Conservation (phyloP, 176 grass and related monocot species). For the Alloteropsis semialata region DNA sequence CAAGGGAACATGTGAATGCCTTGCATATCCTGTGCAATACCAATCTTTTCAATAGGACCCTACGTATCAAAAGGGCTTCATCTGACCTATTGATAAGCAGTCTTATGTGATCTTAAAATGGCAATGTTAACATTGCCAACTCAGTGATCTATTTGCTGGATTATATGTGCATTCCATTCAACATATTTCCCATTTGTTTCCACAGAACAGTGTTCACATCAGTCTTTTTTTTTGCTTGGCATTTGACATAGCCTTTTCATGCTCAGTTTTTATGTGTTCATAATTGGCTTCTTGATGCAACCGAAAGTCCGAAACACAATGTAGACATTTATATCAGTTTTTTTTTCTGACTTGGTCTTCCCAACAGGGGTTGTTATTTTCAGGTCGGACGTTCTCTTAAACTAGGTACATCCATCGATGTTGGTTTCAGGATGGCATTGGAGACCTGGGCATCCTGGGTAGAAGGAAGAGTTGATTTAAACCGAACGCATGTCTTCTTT, state of each 20-base stretch:
- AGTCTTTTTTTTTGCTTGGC: not conserved
- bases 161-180: not conserved
- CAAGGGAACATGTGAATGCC: not conserved
- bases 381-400: constrained; percentile 67
- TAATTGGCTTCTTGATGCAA: not conserved
- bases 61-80: not conserved
- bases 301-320: not conserved
- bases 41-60: not conserved
- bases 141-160: not conserved
- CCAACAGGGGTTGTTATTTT: constrained; percentile 94
- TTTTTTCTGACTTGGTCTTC: constrained; percentile 23
- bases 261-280: not conserved
- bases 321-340: not conserved
- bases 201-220: not conserved
- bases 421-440: constrained; percentile 82
- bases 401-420: constrained; percentile 75
- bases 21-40: not conserved
- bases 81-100: not conserved
- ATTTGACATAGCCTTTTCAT: not conserved
- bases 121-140: not conserved
- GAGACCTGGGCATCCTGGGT: constrained; percentile 92
- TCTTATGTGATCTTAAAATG: constrained; percentile 7
- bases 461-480: constrained; percentile 71
- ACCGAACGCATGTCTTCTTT: constrained; percentile 88
- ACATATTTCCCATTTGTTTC: constrained; percentile 9